A percentile compares a stretch with the other conserved stretches of the same genome.
phyloP scores from a whole-genome alignment of 179 eudicot species.

The Sideroxylon spinosum region DNA sequence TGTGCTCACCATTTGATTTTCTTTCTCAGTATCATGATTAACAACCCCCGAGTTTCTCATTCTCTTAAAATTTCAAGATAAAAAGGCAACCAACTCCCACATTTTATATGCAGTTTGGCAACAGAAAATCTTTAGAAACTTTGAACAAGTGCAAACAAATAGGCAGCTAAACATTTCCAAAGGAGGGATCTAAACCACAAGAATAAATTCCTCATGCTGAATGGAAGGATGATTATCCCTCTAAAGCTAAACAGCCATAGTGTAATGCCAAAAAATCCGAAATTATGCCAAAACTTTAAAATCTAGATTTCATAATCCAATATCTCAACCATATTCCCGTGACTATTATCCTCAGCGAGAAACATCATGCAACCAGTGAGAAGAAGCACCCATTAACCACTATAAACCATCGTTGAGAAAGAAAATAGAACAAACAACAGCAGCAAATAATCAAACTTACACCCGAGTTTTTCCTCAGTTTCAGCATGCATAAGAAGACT shows the following conservation, averaged over 20 bases:
- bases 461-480: conserved; percentile 78
- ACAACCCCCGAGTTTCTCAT: neutral
- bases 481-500: conserved; percentile 80
- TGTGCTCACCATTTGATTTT: too few relatives aligned
- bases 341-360: neutral
- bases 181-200: neutral
- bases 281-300: neutral
- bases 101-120: neutral
- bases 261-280: neutral
- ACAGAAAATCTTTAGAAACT: neutral
- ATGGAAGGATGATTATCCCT: neutral
- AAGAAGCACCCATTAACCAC: neutral
- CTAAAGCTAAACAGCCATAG: neutral
- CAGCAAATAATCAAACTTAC: conserved; percentile 35
- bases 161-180: neutral
- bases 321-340: neutral
- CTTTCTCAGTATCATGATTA: too few relatives aligned
- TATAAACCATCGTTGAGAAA: neutral
- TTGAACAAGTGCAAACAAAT: neutral
- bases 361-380: neutral
- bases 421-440: neutral
- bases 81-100: neutral
- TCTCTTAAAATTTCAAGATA: neutral
- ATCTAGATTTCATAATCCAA: neutral
- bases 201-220: neutral